Evolutionary conservation across 2,329 filamentous ascomycete species (phyloP).

Genomic region (Cercospora zeina): DNA sequence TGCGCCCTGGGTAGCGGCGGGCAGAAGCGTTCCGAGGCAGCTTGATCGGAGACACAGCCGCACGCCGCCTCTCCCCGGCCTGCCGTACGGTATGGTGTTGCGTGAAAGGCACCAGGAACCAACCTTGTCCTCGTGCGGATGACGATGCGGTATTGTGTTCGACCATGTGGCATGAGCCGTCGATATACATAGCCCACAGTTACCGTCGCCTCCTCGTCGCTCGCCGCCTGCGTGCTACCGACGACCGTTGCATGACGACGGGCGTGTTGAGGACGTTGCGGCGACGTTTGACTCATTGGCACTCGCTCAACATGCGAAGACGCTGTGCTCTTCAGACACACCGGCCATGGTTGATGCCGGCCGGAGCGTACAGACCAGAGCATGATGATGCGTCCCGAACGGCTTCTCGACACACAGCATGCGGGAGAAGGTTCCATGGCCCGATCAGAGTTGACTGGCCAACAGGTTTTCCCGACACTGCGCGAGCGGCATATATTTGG

Average conservation of each 20-base stretch:
- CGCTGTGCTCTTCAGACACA: neutral
- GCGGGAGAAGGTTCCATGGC: neutral
- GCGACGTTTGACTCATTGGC: neutral
- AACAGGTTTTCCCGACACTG: neutral
- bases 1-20: conserved; percentile 9
- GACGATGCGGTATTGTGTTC: neutral
- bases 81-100: neutral
- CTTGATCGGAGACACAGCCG: conserved; percentile 8
- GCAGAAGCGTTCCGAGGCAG: conserved; percentile 19
- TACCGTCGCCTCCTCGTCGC: neutral
- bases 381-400: neutral
- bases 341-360: neutral
- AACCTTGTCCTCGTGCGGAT: neutral
- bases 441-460: neutral
- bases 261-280: neutral
- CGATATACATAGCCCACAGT: neutral
- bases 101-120: neutral
- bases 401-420: neutral
- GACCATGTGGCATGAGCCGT: neutral
- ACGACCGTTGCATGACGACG: neutral
- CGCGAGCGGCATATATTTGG: neutral
- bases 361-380: neutral
- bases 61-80: conserved; percentile 12
- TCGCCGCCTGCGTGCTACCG: neutral
- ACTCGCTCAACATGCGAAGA: neutral